Base-by-base conservation (phyloP, 192 early-diverging fungal species). In the Rhizophagus clarus region DNA sequence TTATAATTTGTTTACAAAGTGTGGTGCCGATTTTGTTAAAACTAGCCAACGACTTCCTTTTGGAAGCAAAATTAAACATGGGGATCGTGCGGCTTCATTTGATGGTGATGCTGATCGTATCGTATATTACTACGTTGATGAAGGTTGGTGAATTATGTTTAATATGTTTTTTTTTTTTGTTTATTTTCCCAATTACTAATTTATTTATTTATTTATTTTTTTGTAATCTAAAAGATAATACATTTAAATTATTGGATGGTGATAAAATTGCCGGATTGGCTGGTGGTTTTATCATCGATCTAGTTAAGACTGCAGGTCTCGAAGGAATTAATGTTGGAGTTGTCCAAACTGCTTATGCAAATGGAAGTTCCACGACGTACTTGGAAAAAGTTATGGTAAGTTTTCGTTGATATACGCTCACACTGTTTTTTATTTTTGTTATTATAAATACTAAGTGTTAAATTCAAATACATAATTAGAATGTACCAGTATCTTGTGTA, bases 51-150 rank as follows among this genome's bases (percentile, higher is more conserved):
- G 85, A 37, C 84, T 87, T 73, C 97, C 98, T 10, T 83, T 82
- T 3, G 95, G 95, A 62, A 82, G 93, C 29, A 85, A 84, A 28
- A 83, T 96, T 76, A 72, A 68, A 42, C 83, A 90, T 56, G 90
- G 90, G n/a, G 87, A 92, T 66, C 92, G 96, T 78, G 95, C 88
- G 75, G 92, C 91, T 80, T 98, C 97, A 31, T 91, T 97, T 74
- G 98, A 99, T 84, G 98, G 98, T 81, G 98, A 99, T 84, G 98
- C 98, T 66, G 98, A 99, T 84, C 95, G 98, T 76, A 91, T 99
- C 60, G 95, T 99, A 34, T 99, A 92, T 88, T 99, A 97, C 88
- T 99, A 95, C 77, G 83, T 85, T 31, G 94, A 96, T 76, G 88
- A 92, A 61, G 89, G 93, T 92, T 85, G 34, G 82, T 51, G 51